Base-by-base conservation (phyloP, 331 rosid species). In the Pyracantha coccinea region DNA sequence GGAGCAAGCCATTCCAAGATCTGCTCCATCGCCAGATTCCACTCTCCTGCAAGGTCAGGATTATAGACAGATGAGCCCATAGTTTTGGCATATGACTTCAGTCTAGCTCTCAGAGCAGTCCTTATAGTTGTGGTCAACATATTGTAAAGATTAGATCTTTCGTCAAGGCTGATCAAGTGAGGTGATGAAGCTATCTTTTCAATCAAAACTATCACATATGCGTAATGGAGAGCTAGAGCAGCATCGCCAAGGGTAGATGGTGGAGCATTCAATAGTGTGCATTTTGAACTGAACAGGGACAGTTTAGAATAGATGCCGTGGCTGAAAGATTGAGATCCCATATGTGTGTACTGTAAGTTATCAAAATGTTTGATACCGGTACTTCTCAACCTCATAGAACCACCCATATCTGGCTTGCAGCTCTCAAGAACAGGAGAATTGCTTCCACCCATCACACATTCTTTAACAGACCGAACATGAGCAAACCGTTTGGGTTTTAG, bases 1-100 rank as follows among this genome's bases (percentile, higher is more conserved):
- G 99, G 97, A 71, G 84, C 85, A 41, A 94, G 81, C 97, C 97
- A 91, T 32, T 89, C 97, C 77, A 94, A 66, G 31, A 83, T 87
- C 65, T 73, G 83, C 2, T 45, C 10, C 10, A 88, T 75, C 1
- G 79, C 87, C 45, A 55, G 35, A 17, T 76, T 80, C 92, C 93
- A 89, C 68, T 85, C 89, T 13, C 73, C 81, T 52, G 83, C 91
- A 67, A 90, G 82, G 75, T 77, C 86, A 31, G 88, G 85, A 74
- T 86, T 77, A 52, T 75, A 72, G 71, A 73, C 15, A 0, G 86
- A 57, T 35, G 91, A 71, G 16, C 77, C 82, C 73, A 44, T 80
- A 21, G 71, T 65, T 75, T 76, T 85, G 28, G 74, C 52, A 29
- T 53, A 60, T 17, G 80, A 66, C 86, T 85, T 92, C 2, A 90